Evolutionary conservation across 2,329 filamentous ascomycete genomes (phyloP).

Genomic region (Fusarium sp.): DNA sequence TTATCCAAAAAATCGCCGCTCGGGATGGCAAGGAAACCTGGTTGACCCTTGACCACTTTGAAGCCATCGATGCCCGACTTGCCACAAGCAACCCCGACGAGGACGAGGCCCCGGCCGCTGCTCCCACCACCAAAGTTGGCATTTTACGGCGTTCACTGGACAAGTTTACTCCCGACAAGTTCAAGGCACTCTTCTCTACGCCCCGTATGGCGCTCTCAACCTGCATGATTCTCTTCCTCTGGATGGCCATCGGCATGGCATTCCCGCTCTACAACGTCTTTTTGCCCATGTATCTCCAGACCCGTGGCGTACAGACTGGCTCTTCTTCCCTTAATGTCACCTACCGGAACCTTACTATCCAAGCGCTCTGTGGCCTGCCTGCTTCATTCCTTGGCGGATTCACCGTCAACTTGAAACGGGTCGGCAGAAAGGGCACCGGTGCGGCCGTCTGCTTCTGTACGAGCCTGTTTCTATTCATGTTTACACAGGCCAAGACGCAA

Average conservation of each 20-base stretch:
- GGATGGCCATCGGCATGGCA: conserved; percentile 67
- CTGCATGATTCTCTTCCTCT: conserved; percentile 61
- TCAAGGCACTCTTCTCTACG: conserved; percentile 64
- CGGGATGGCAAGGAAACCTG: conserved; percentile 38
- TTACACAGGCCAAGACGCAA: background rate
- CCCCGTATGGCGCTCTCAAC: conserved; percentile 63
- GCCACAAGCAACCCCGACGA: too few relatives aligned
- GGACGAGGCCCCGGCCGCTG: background rate
- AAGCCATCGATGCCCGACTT: conserved; percentile 17
- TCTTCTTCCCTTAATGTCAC: background rate
- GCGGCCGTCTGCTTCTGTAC: background rate
- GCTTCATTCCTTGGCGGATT: background rate
- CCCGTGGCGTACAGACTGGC: conserved; percentile 17
- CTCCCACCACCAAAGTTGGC: background rate
- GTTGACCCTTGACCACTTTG: conserved; percentile 39
- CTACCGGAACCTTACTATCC: background rate
- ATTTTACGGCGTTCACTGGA: conserved; percentile 46
- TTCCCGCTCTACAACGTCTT: conserved; percentile 66
- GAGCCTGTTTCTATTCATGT: background rate
- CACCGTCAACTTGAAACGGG: background rate
- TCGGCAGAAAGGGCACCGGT: background rate
- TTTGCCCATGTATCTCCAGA: conserved; percentile 40
- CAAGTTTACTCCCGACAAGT: conserved; percentile 60
- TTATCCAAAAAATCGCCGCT: conserved; percentile 53
- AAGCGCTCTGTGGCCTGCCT: background rate